phyloP scores from a whole-genome alignment of 768 basidiomycete genomes.

The Termitomyces sp. region DNA sequence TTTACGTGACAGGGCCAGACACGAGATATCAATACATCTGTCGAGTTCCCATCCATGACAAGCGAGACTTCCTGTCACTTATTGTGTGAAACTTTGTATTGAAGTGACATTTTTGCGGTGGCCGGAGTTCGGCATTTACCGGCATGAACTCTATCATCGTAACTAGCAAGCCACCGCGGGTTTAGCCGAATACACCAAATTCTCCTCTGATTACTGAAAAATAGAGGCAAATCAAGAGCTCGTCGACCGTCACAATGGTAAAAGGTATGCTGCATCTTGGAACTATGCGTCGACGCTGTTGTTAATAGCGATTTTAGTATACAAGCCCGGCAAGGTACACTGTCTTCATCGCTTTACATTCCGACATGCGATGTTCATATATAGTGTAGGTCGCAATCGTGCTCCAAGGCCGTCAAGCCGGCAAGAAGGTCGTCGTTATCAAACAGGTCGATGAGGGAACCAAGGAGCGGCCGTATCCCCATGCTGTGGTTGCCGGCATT shows the following conservation, averaged over 20 bases:
- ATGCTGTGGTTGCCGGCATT: slow-evolving; percentile 97
- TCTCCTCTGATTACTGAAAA: slow-evolving; percentile 20
- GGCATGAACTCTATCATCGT: slow-evolving; percentile 27
- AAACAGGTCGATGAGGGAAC: slow-evolving; percentile 97
- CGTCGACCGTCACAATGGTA: slow-evolving; percentile 50
- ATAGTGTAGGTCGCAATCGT: slow-evolving; percentile 80
- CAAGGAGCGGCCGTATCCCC: slow-evolving; percentile 94
- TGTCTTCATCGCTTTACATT: background rate
- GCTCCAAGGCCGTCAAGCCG: slow-evolving; percentile 98
- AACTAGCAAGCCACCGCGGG: slow-evolving; percentile 43
- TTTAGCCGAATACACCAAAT: slow-evolving; percentile 26
- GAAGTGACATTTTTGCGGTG: too few relatives aligned
- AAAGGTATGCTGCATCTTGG: slow-evolving; percentile 38
- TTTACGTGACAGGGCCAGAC: background rate
- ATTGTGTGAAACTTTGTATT: too few relatives aligned
- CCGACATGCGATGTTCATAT: background rate
- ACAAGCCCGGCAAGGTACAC: slow-evolving; percentile 89
- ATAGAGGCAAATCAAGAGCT: slow-evolving; percentile 36
- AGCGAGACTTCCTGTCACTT: background rate
- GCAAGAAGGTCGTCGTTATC: slow-evolving; percentile 99
- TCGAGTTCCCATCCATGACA: background rate
- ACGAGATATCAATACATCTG: background rate
- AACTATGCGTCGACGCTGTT: slow-evolving; percentile 11
- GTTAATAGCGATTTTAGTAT: slow-evolving; percentile 45
- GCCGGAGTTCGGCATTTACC: background rate